A percentile compares a stretch with the other conserved stretches of the same genome.
Conservation (phyloP, 2,329 filamentous ascomycete species). For the Neonectria punicea region DNA sequence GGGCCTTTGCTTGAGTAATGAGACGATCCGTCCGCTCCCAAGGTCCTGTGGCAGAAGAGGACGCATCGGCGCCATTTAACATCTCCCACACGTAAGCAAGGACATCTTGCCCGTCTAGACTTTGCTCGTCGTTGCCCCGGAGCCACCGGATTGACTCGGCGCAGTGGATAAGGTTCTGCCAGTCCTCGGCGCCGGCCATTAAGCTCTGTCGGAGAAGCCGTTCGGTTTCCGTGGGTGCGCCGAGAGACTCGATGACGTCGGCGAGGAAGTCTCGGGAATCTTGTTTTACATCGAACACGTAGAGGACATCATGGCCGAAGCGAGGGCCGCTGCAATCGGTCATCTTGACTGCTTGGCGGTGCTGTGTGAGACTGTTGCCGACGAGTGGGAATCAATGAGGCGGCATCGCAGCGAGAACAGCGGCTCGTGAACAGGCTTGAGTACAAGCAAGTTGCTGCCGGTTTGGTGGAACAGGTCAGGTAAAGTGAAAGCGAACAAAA, state of each 20-base stretch:
- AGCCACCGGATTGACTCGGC: constrained; percentile 44
- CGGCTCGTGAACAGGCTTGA: neutral
- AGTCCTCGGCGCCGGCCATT: constrained; percentile 48
- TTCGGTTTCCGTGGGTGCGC: constrained; percentile 43
- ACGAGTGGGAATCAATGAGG: neutral
- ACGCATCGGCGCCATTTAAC: constrained; percentile 20
- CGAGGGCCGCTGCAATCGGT: constrained; percentile 24
- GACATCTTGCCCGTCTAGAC: constrained; percentile 48
- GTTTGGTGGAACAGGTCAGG: neutral
- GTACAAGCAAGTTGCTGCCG: neutral
- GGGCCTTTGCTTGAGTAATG: constrained; percentile 44
- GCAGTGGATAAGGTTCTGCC: constrained; percentile 48
- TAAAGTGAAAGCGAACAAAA: neutral
- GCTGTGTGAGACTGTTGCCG: neutral
- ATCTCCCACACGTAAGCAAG: constrained; percentile 46
- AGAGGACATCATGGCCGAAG: constrained; percentile 43
- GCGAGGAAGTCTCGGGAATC: constrained; percentile 47
- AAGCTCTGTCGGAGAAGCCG: constrained; percentile 46
- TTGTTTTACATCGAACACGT: constrained; percentile 47
- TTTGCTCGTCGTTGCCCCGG: constrained; percentile 22
- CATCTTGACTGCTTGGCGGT: constrained; percentile 21
- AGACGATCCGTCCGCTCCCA: constrained; percentile 52
- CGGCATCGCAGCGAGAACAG: neutral
- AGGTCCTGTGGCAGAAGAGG: constrained; percentile 25
- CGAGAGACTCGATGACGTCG: constrained; percentile 43